Base-by-base conservation (phyloP, 345 rosid species). In the Camelina laxa region DNA sequence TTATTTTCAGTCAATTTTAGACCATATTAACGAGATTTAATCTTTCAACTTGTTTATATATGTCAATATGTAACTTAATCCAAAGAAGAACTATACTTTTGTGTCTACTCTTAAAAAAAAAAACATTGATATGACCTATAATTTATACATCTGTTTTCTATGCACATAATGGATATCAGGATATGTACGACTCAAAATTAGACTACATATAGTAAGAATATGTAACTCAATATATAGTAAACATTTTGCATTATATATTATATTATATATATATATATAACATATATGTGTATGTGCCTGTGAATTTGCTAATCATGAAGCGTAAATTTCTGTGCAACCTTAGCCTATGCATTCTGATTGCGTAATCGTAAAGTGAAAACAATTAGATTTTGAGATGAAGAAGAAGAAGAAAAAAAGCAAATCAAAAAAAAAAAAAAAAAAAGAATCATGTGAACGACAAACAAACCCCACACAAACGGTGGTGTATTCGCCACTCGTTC, bases 381-480 rank as follows among this genome's bases (percentile, higher is more conserved):
- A 3, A 69, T 3, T 68, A 48, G 14, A 75, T 51, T 53, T 53
- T 3, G 7, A 50, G 47, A n/a, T n/a, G n/a, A 0, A 50, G 36
- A 33, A 33, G 9, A 7, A 42, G 36, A 33, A 33, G 0, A 2
- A 20, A 11, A 41, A 5, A 51, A 51, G 4, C 22, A 45, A 56
- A 45, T 11, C 39, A 35, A 11, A 53, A 17, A 53, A 16, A 31
- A 30, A 12, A 16, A 36, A 31, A 16, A 16, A 48, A 55, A 51
- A 41, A 47, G 7, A 38, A 60, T 41, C 74, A 75, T 67, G 74
- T 67, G 74, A 75, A 67, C 69, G 74, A 50, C 74, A 75, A 67
- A 68, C 63, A 60, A 75, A 68, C 74, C 63, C 74, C 57, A 68
- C 69, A 75, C 31, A 53, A 41, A 50, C 11, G 10, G n/a, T 67